These are phyloP conservation scores for Coniophora puteana DNA, from an alignment of 1,284 basidiomycete species.

Conservation along the genomic window DNA sequence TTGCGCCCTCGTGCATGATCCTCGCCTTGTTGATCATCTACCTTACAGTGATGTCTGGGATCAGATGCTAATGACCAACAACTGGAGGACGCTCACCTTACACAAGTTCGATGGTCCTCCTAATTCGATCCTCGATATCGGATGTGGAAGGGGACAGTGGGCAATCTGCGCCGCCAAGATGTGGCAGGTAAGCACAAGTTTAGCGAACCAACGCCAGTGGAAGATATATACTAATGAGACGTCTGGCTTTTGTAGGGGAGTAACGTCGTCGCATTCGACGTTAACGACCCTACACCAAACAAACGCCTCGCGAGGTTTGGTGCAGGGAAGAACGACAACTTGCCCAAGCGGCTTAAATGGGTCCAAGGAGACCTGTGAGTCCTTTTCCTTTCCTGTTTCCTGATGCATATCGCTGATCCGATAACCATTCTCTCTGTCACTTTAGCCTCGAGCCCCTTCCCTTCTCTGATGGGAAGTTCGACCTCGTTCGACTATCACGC, in stretches of 20 bases:
- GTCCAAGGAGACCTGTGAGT: constrained; percentile 63
- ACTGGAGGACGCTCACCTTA: constrained; percentile 46
- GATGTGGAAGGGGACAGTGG: constrained; percentile 81
- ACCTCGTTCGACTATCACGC: constrained; percentile 59
- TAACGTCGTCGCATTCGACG: constrained; percentile 58
- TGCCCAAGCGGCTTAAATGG: constrained; percentile 57
- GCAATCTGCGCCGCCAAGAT: constrained; percentile 58
- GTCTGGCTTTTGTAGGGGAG: constrained; percentile 37
- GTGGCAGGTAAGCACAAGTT: constrained; percentile 50
- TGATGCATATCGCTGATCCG: background rate
- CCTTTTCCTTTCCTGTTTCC: background rate
- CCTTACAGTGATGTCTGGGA: constrained; percentile 63
- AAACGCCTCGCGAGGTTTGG: constrained; percentile 27
- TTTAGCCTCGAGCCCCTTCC: constrained; percentile 58
- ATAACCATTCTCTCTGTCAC: constrained; percentile 6
- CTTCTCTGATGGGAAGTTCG: constrained; percentile 53
- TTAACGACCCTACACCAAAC: constrained; percentile 53
- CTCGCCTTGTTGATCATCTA: constrained; percentile 1
- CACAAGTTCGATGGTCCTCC: constrained; percentile 52
- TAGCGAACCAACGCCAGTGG: constrained; percentile 7
- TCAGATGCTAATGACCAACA: constrained; percentile 52
- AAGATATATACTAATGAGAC: background rate
- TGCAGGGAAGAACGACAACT: too few species aligned
- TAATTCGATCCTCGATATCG: constrained; percentile 60
- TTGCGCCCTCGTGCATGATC: background rate